Conservation (phyloP, 2,329 filamentous ascomycete species). For the Fusarium xyrophilum region DNA sequence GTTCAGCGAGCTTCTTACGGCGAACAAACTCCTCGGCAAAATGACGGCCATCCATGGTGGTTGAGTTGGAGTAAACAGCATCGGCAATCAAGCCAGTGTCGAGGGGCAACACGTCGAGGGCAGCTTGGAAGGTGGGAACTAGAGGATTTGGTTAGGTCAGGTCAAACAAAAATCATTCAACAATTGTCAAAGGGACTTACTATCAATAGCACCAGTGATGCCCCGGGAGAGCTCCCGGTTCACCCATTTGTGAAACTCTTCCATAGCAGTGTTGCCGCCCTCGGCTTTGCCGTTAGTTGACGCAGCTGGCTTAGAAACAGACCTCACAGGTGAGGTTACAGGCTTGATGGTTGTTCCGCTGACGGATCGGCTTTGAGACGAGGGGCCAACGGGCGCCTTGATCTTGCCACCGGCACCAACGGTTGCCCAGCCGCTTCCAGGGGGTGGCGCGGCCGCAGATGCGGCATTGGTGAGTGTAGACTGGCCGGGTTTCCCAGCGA, state of each 20-base stretch:
- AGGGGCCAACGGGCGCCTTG: constrained; percentile 72
- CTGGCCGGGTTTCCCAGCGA: constrained; percentile 76
- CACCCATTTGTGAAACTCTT: constrained; percentile 95
- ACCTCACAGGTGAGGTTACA: constrained; percentile 57
- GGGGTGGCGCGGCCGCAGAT: constrained; percentile 46
- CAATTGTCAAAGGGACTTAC: constrained; percentile 49
- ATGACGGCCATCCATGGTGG: constrained; percentile 88
- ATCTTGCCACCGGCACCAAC: constrained; percentile 93
- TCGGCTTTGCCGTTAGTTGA: constrained; percentile 52
- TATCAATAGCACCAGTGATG: constrained; percentile 60
- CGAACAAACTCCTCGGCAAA: constrained; percentile 95
- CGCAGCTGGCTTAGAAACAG: constrained; percentile 57
- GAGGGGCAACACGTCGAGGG: constrained; percentile 75
- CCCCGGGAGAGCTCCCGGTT: constrained; percentile 79
- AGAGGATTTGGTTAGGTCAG: constrained; percentile 44
- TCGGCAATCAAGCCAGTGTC: constrained; percentile 87
- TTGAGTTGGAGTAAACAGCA: constrained; percentile 84
- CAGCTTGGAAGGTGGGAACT: constrained; percentile 83
- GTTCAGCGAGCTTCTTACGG: constrained; percentile 90
- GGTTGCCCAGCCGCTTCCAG: constrained; percentile 81
- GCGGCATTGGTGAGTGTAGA: constrained; percentile 50
- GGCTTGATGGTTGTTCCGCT: constrained; percentile 55
- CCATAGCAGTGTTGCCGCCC: constrained; percentile 65
- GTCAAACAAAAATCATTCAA: not conserved
- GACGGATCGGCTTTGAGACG: constrained; percentile 55